Evolutionary conservation across 225 moss, liverwort and hornwort species (phyloP).

Genomic region (Pseudoscleropodium purum): DNA sequence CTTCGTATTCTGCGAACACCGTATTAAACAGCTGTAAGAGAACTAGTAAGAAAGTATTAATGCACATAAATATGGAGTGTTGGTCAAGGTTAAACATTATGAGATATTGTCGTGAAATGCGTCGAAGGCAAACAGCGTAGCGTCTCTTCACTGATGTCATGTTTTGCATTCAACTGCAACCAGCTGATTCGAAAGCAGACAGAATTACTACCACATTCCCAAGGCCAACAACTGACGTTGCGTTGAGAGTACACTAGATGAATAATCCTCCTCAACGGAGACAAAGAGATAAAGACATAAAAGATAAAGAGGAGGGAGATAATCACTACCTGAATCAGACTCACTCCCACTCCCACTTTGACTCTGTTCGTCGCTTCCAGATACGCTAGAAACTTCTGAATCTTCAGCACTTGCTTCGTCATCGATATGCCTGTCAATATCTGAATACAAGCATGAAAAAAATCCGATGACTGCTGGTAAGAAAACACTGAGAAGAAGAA

Average conservation of each 20-base stretch:
- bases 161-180: neutral
- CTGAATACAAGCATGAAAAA: conserved; percentile 10
- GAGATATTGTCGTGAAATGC: neutral
- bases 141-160: neutral
- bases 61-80: neutral
- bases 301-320: neutral
- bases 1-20: conserved; percentile 59
- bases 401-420: conserved; percentile 25
- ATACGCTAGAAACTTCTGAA: conserved; percentile 25
- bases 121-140: neutral
- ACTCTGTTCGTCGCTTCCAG: conserved; percentile 38
- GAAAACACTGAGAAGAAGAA: neutral
- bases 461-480: neutral
- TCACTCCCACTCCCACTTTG: conserved; percentile 37
- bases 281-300: neutral
- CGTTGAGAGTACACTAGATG: neutral
- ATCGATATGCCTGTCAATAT: neutral
- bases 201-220: neutral
- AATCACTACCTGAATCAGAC: conserved; percentile 56
- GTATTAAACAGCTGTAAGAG: neutral
- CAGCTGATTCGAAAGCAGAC: neutral
- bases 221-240: neutral
- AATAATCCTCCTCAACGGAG: neutral
- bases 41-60: neutral
- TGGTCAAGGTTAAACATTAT: neutral